Evolutionary conservation across 2,329 filamentous ascomycete genomes (phyloP).

Genomic region (Trichoderma pleuroti): DNA sequence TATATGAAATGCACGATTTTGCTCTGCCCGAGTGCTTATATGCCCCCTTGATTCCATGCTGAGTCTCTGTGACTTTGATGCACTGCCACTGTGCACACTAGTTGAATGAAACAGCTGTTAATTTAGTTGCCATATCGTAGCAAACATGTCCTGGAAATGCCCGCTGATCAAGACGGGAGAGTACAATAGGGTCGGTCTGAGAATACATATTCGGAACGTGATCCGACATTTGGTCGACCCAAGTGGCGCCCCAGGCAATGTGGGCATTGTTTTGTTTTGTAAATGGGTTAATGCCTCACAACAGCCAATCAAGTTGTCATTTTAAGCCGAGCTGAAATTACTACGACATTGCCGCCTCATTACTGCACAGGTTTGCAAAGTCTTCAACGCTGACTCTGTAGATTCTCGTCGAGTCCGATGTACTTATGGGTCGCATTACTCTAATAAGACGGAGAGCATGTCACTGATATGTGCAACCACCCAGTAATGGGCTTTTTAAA

Average conservation of each 20-base stretch:
- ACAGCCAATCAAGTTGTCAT: not conserved
- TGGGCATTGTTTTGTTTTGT: not conserved
- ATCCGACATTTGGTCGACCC: not conserved
- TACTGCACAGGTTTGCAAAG: not conserved
- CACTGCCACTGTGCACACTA: not conserved
- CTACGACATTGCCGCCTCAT: not conserved
- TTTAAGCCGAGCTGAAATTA: not conserved
- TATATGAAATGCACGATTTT: slow-evolving; percentile 16
- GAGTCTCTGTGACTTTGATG: not conserved
- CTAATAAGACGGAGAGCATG: not conserved
- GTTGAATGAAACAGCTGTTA: not conserved
- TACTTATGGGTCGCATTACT: not conserved
- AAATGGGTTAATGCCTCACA: not conserved
- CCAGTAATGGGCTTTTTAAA: not conserved
- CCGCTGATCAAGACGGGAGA: not conserved
- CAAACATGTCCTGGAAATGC: not conserved
- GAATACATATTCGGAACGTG: not conserved
- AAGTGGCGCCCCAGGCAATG: not conserved
- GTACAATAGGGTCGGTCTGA: not conserved
- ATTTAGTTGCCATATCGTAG: not conserved
- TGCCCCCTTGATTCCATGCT: not conserved
- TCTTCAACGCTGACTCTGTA: not conserved
- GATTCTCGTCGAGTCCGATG: not conserved
- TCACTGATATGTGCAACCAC: too few species aligned
- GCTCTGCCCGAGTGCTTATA: not conserved